Evolutionary conservation across 768 basidiomycete species (phyloP).

Genomic region (Suillus luteus): DNA sequence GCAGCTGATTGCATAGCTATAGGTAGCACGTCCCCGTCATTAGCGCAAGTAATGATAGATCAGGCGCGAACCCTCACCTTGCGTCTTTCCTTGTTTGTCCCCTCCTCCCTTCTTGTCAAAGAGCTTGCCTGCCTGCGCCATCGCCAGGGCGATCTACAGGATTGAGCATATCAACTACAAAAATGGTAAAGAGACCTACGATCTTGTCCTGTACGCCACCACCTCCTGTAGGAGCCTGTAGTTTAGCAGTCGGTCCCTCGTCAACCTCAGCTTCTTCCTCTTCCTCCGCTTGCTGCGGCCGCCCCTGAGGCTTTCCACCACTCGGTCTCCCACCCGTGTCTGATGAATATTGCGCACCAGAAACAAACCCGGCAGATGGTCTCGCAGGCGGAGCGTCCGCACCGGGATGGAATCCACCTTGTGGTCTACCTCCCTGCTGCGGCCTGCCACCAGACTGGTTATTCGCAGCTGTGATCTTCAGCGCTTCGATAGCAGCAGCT

Average conservation of each 20-base stretch:
- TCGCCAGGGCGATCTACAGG: slow-evolving; percentile 30
- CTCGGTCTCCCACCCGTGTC: slow-evolving; percentile 5
- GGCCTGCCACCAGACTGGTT: slow-evolving; percentile 2
- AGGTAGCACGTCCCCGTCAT: background rate
- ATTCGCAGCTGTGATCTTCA: slow-evolving; percentile 28
- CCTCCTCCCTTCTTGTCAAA: slow-evolving; percentile 34
- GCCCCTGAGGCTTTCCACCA: slow-evolving; percentile 7
- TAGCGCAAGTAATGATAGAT: background rate
- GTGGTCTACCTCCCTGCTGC: slow-evolving; percentile 9
- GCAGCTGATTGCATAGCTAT: slow-evolving; percentile 36
- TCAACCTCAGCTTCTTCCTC: slow-evolving; percentile 10
- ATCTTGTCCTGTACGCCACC: slow-evolving; percentile 31
- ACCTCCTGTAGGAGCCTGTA: slow-evolving; percentile 18
- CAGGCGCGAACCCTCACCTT: slow-evolving; percentile 21
- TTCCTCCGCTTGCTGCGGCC: background rate
- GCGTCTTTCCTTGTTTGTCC: slow-evolving; percentile 25
- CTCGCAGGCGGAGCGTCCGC: background rate
- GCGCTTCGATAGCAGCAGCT: slow-evolving; percentile 34
- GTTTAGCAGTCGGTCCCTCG: slow-evolving; percentile 13
- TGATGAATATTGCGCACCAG: slow-evolving; percentile 12
- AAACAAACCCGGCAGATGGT: slow-evolving; percentile 20
- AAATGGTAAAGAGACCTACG: slow-evolving; percentile 18
- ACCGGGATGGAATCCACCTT: slow-evolving; percentile 3
- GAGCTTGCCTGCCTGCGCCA: slow-evolving; percentile 34
- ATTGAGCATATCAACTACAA: background rate